phyloP scores from a whole-genome alignment of 495 filamentous ascomycete species.

The Bombardia bombarda region DNA sequence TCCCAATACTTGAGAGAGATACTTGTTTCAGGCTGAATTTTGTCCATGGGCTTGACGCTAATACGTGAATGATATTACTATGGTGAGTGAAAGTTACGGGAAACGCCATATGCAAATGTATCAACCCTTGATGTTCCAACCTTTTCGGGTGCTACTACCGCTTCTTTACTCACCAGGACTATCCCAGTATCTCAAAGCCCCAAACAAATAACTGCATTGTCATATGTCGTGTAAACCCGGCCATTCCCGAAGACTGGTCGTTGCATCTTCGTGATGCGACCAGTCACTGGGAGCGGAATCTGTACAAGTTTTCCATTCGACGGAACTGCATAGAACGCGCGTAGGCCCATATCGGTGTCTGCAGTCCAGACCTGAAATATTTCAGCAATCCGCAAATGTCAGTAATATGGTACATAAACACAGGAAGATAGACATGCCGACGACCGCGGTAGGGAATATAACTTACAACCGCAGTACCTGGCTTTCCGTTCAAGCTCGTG shows the following conservation, averaged over 20 bases:
- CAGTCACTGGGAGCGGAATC: slow-evolving; percentile 26
- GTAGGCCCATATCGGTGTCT: neutral
- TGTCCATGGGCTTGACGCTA: no score
- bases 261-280: slow-evolving; percentile 34
- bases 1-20: no score
- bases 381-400: slow-evolving; percentile 33
- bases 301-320: slow-evolving; percentile 26
- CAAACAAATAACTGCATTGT: slow-evolving; percentile 15
- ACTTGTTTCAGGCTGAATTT: no score
- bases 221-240: slow-evolving; percentile 29
- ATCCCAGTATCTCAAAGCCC: no score
- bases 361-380: slow-evolving; percentile 16
- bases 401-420: slow-evolving; percentile 18
- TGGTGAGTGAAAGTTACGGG: no score
- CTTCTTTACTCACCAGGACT: no score
- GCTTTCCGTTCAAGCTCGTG: slow-evolving; percentile 30
- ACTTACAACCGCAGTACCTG: slow-evolving; percentile 23
- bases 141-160: no score
- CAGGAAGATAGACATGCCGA: slow-evolving; percentile 14
- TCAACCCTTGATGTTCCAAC: no score
- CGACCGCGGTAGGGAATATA: neutral
- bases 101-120: no score
- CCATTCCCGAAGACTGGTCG: slow-evolving; percentile 41
- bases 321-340: slow-evolving; percentile 24
- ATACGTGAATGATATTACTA: no score